Evolutionary conservation across 257 asterid genomes (phyloP).

Genomic region (Echium plantagineum): DNA sequence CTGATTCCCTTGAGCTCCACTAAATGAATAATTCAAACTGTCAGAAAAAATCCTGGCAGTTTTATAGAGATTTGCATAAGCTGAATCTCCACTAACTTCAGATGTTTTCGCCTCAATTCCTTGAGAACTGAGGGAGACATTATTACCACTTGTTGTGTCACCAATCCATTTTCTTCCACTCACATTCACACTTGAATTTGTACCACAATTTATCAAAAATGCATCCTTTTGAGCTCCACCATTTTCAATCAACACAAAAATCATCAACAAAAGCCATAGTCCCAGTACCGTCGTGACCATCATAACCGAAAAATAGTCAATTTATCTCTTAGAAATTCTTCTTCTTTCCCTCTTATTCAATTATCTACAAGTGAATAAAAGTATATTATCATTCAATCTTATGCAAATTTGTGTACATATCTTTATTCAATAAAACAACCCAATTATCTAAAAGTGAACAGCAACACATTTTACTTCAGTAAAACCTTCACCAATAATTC

Average conservation of each 20-base stretch:
- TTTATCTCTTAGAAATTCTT: neutral
- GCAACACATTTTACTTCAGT: neutral
- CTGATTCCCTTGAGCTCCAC: conserved; percentile 44
- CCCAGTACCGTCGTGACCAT: conserved; percentile 24
- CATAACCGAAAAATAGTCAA: conserved; percentile 21
- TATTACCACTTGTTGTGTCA: conserved; percentile 39
- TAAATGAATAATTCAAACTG: conserved; percentile 44
- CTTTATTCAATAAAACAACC: no score
- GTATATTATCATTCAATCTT: neutral
- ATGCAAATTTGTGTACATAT: no score
- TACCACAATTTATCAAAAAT: conserved; percentile 56
- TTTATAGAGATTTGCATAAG: conserved; percentile 40
- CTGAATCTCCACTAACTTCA: conserved; percentile 32
- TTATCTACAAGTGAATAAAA: neutral
- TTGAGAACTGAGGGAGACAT: conserved; percentile 49
- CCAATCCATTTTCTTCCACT: conserved; percentile 84
- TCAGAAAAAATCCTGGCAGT: conserved; percentile 56
- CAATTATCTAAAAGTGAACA: conserved; percentile 2
- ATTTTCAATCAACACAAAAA: conserved; percentile 17
- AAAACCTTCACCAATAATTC: neutral
- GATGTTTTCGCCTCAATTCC: conserved; percentile 56
- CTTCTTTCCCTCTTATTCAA: conserved; percentile 8
- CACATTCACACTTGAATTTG: conserved; percentile 62
- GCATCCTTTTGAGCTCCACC: conserved; percentile 35
- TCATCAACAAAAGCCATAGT: conserved; percentile 21